Conservation (phyloP, 768 basidiomycete genomes). For the Strobilomyces echinocephalus region DNA sequence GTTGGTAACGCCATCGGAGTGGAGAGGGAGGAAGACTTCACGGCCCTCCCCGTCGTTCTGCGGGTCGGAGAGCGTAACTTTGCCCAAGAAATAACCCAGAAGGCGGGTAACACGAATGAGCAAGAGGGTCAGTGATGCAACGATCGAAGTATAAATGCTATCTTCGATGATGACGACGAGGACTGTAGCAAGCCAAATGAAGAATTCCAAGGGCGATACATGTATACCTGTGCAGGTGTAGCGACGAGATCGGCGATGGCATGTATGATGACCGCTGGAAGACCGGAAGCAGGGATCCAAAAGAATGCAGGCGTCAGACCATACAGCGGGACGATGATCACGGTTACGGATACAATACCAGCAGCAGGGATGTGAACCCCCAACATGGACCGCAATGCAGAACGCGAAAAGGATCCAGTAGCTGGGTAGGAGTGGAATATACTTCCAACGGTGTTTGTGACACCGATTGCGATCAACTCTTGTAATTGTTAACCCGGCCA, state of each 20-base stretch:
- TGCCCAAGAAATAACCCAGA: conserved; percentile 87
- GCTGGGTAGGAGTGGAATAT: conserved; percentile 92
- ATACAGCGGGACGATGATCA: conserved; percentile 92
- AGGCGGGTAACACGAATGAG: conserved; percentile 85
- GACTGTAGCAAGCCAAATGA: conserved; percentile 85
- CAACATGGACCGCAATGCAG: conserved; percentile 91
- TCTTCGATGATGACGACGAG: conserved; percentile 89
- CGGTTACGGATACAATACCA: conserved; percentile 77
- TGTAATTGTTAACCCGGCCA: conserved; percentile 92
- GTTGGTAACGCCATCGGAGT: conserved; percentile 57
- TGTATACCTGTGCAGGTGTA: too few relatives aligned
- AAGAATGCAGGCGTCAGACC: conserved; percentile 90
- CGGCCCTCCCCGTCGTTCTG: conserved; percentile 39
- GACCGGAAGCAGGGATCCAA: conserved; percentile 73
- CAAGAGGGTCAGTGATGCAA: conserved; percentile 72
- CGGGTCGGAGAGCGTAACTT: conserved; percentile 53
- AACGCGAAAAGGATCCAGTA: conserved; percentile 96
- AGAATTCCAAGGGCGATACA: conserved; percentile 94
- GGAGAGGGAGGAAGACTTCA: conserved; percentile 82
- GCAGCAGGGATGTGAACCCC: conserved; percentile 95
- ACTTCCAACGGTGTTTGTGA: conserved; percentile 88
- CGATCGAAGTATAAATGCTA: conserved; percentile 85
- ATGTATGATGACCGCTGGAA: too few relatives aligned
- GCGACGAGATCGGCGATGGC: too few relatives aligned
- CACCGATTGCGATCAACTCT: conserved; percentile 94